These are phyloP conservation scores for Heracleum sosnowskyi DNA, from an alignment of 129 eudicot genomes.

Conservation along the genomic window DNA sequence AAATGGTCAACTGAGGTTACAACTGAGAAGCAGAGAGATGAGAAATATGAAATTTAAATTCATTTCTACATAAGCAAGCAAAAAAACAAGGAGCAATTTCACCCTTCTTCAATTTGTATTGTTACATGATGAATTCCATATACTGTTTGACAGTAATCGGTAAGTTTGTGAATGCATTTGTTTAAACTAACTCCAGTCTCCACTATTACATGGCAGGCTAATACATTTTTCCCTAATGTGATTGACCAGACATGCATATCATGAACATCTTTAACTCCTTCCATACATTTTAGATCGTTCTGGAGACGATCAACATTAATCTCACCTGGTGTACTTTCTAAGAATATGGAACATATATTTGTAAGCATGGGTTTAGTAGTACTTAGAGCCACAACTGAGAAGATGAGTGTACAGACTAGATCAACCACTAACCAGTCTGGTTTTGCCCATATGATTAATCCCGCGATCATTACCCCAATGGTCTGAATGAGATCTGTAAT, in stretches of 20 bases:
- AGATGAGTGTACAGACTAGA: conserved; percentile 52
- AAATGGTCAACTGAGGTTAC: background rate
- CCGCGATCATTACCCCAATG: conserved; percentile 65
- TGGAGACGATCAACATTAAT: conserved; percentile 38
- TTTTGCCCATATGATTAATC: conserved; percentile 58
- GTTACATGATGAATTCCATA: conserved; percentile 64
- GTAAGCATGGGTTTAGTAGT: conserved; percentile 58
- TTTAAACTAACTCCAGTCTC: conserved; percentile 27
- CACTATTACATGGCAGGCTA: conserved; percentile 47
- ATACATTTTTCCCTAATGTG: conserved; percentile 46
- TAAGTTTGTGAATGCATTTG: conserved; percentile 31
- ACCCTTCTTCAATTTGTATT: conserved; percentile 47
- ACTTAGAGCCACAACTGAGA: conserved; percentile 37
- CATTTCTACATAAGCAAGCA: background rate
- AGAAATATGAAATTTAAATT: background rate
- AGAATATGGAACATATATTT: conserved; percentile 36
- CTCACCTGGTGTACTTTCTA: conserved; percentile 65
- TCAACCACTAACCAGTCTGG: conserved; percentile 67
- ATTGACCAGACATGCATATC: conserved; percentile 83
- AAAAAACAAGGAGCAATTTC: background rate
- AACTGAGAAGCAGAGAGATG: background rate
- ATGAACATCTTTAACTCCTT: conserved; percentile 53
- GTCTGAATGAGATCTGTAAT: conserved; percentile 64
- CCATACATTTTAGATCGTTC: conserved; percentile 30
- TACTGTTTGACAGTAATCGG: conserved; percentile 34